Percentiles rank a stretch among this genome's conserved stretches.
Evolutionary conservation across 768 basidiomycete species (phyloP).

Genomic region (Lentinus brumalis): DNA sequence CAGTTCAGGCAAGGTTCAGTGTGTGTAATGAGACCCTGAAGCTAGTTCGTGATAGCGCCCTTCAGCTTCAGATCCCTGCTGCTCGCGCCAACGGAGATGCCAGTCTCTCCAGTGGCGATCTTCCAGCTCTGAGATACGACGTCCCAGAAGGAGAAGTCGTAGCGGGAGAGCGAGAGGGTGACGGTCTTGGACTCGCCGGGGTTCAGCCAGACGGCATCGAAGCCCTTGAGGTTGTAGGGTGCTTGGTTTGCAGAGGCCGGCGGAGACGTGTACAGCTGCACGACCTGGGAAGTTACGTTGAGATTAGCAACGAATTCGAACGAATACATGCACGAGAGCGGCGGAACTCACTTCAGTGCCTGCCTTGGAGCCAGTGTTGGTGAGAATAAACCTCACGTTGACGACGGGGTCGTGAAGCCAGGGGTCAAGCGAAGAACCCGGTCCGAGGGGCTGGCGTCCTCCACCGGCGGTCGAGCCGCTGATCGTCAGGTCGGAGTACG

Average conservation of each 20-base stretch:
- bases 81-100: slow-evolving; percentile 66
- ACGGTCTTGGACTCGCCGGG: slow-evolving; percentile 32
- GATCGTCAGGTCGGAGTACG: slow-evolving; percentile 51
- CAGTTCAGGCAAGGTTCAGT: too few species aligned
- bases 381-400: slow-evolving; percentile 53
- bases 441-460: slow-evolving; percentile 42
- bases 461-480: slow-evolving; percentile 38
- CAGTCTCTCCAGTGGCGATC: slow-evolving; percentile 53
- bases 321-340: not conserved
- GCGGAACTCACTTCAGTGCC: slow-evolving; percentile 51
- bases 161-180: slow-evolving; percentile 33
- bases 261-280: slow-evolving; percentile 56
- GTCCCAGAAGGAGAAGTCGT: slow-evolving; percentile 40
- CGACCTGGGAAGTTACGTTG: slow-evolving; percentile 37
- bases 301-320: not conserved
- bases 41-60: slow-evolving; percentile 37
- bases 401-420: slow-evolving; percentile 55
- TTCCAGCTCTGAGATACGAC: slow-evolving; percentile 43
- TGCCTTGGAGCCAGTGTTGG: slow-evolving; percentile 53
- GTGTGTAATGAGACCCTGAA: too few species aligned
- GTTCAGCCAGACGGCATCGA: slow-evolving; percentile 45
- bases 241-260: slow-evolving; percentile 51
- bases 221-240: slow-evolving; percentile 56
- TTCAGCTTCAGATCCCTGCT: slow-evolving; percentile 60
- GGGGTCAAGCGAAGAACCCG: slow-evolving; percentile 53